Base-by-base conservation (phyloP, 2,329 filamentous ascomycete genomes). In the Helicocarpus griseus region DNA sequence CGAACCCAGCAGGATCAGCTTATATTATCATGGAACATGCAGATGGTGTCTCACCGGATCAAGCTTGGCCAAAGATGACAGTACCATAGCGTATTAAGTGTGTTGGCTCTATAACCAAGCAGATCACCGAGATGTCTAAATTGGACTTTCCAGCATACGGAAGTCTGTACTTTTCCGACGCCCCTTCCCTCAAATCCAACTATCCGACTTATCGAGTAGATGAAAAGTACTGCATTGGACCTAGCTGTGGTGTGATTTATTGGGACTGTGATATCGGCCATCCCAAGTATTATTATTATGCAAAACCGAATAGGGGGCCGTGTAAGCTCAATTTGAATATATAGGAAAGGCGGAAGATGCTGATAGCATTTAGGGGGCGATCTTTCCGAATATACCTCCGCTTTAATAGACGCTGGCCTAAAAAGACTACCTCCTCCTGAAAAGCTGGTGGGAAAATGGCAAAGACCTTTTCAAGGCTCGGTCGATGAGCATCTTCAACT, bases 11-110 rank as follows among this genome's bases (percentile, higher is more conserved):
- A 36, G 64, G 65, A 19, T 61, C 54, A 22, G 65, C 69, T 54
- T 69, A 69, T 50, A 69, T 69, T 14, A 69, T 70, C 19, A 68
- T 68, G 63, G 61, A 68, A 46, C 62, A 68, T 53, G 62, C 59
- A 9, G 11, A 40, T 26, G 66, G 65, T 8, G 53, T 65, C 47
- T 60, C 57, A 26, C 49, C 69, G 29, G 57, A 62, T 28, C 35
- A 62, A 7, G 57, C 52, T 51, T 69, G 65, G 66, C 55, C 57
- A 2, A 45, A 49, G n/a, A 66, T 71, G 61, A 40, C 56, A 35
- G 55, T 47, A 8, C 50, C 59, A 29, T 59, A 69, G 44, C 56
- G 59, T 21, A 55, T 66, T 39, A 55, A 48, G 5, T 50, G 43
- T 39, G 33, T 49, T 19, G 31, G 33, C 24, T 38, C 46, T 21